Evolutionary conservation across 2,329 filamentous ascomycete species (phyloP), one percentile per base, ranked within the genome.

Genomic region (Calonectria pauciramosa): DNA sequence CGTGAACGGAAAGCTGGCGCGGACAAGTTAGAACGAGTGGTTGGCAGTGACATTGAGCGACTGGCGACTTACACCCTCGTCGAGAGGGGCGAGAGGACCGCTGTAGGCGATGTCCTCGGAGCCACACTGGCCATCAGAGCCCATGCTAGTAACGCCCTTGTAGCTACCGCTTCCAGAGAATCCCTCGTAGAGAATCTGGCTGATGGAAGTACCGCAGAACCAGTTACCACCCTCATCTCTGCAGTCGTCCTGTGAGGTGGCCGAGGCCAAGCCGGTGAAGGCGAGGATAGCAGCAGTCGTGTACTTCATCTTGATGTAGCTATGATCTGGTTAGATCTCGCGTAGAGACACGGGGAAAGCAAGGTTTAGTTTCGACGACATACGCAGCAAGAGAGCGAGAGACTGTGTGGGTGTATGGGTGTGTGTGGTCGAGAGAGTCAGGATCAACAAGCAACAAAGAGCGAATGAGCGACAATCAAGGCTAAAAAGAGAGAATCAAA

Each of bases 1-100:
- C 88, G 82, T 95, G 93, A 75, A 95, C 84, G 1, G 93, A 94
- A 36, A 96, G 87, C 93, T 95, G 74, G 0, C 34, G n/a, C n/a
- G 30, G 14, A 28, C 13, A 28, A 18, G 23, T 63, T 63, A 63
- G 56, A 38, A 47, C n/a, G 23, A 38, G 30, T 4, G 26, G 26
- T 30, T 7, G 32, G 10, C 9, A 9, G 56, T 4, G 34, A 20
- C 38, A 26, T 36, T 23, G 36, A 30, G 14, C 10, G 23, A 30
- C 36, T 34, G 56, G 34, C n/a, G 36, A 84, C 91, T 84, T 86
- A 95, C 94, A 86, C 94, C 93, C 82, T 94, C 92, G 75, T 94
- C 89, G 41, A 95, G 88, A 9, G 94, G 94, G 34, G 93, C 90
- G 67, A 95, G 86, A 51, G 89, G 86, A 18, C 94, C 93, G 14